Conservation (phyloP, 768 basidiomycete genomes). For the Glaciozyma martinii region DNA sequence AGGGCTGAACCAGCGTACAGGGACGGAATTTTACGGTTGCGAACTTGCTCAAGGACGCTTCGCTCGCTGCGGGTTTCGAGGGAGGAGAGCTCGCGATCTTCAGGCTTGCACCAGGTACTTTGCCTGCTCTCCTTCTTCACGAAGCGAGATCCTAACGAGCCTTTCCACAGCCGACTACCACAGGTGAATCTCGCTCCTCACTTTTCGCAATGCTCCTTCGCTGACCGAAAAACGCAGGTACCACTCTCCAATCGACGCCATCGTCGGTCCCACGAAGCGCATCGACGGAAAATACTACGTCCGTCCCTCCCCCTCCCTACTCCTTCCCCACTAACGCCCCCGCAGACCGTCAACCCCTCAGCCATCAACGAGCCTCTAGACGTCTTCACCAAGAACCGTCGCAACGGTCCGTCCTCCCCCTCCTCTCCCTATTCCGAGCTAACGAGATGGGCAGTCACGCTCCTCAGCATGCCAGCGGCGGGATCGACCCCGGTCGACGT, state of each 20-base stretch:
- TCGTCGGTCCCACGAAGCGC: constrained; percentile 40
- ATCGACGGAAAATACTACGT: constrained; percentile 36
- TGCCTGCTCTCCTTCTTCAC: too few relatives aligned
- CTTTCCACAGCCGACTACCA: constrained; percentile 56
- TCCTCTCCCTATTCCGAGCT: constrained; percentile 27
- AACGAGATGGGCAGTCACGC: constrained; percentile 32
- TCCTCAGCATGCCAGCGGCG: not conserved
- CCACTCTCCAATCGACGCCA: constrained; percentile 46
- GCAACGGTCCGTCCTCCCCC: constrained; percentile 33
- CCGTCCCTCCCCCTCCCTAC: not conserved
- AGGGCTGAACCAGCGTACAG: constrained; percentile 35
- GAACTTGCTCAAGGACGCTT: constrained; percentile 48
- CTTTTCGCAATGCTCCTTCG: not conserved
- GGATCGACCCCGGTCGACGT: constrained; percentile 41
- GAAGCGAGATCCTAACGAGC: too few relatives aligned
- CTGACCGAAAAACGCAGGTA: constrained; percentile 45
- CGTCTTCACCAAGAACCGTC: constrained; percentile 40
- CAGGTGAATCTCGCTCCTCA: constrained; percentile 45
- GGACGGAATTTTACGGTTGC: constrained; percentile 62
- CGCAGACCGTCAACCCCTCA: constrained; percentile 20
- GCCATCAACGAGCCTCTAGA: constrained; percentile 38
- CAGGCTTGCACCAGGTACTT: constrained; percentile 54
- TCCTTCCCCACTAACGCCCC: not conserved
- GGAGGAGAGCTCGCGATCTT: constrained; percentile 52
- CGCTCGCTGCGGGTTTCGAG: constrained; percentile 42